Evolutionary conservation across 2,329 filamentous ascomycete species (phyloP), one percentile per base, ranked within the genome.

Genomic region (Tolypocladium pustulatum): DNA sequence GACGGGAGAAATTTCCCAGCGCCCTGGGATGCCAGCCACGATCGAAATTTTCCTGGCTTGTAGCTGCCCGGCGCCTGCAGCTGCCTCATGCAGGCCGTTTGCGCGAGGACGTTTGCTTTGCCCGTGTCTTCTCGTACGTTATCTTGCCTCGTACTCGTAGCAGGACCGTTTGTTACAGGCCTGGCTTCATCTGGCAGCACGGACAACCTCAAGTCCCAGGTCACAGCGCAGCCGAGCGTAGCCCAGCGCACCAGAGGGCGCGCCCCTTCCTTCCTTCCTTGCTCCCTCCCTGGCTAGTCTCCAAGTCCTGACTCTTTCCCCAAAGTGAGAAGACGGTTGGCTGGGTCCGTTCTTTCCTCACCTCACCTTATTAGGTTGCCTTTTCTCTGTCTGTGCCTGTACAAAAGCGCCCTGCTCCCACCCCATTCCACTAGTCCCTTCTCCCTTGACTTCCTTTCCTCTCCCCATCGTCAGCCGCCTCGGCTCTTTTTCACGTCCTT

Each of bases 371-470:
- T 55, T 36, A 22, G 49, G 49, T 36, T 34, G 49, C 49, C 49
- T 13, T 3, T 30, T 25, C 55, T 54, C 15, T 55, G 36, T 32
- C 54, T 43, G 22, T 41, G 22, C 8, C 15, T 40, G 54, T 64
- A 64, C 62, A 64, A 62, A 64, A 64, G 62, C 62, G 59, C 58
- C 55, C 57, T 58, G 58, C 61, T 62, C 59, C 59, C 61, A 25
- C 61, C 56, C 55, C 58, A 53, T 58, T 46, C 56, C 60, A 55
- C 55, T 55, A 43, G 54, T 40, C 37, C 55, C 54, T 37, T 54
- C 56, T 59, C 60, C 57, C 58, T 58, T 58, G 51, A 55, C 22
- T 58, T 36, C 36, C 46, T 40, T 53, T 36, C 27, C 52, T 58
- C 25, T 32, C 38, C 56, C 38, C 58, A 59, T 62, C 54, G 43